Conservation (phyloP, 1,139 yeast genomes). For the Geotrichum phurueaensis region DNA sequence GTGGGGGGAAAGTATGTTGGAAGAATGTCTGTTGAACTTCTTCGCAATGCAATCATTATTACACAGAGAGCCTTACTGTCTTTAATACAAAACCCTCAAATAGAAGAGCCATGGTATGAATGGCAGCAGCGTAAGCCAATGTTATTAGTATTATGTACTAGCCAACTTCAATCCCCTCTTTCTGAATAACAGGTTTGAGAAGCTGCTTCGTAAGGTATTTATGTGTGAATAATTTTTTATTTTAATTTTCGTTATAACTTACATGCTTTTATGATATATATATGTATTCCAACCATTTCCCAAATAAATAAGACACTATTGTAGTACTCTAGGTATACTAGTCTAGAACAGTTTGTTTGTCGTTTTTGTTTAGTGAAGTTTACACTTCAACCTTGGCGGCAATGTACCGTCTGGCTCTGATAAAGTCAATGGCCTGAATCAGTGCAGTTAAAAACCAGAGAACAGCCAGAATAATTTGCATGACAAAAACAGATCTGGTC, state of each 20-base stretch:
- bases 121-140: neutral
- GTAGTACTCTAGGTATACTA: neutral
- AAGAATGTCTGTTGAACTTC: no score
- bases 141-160: neutral
- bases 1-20: no score
- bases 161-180: no score
- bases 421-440: constrained; percentile 16
- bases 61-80: neutral
- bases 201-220: no score
- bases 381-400: neutral
- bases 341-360: neutral
- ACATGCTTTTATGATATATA: neutral
- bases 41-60: neutral
- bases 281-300: neutral
- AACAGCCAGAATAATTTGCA: constrained; percentile 26
- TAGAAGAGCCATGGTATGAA: neutral
- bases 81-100: neutral
- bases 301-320: neutral
- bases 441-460: constrained; percentile 28
- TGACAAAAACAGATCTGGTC: constrained; percentile 27
- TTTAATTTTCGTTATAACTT: neutral
- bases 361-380: neutral
- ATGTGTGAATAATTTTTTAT: neutral
- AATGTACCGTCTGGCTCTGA: constrained; percentile 2
- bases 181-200: no score